Evolutionary conservation across 2,329 filamentous ascomycete species (phyloP).

Genomic region (Colletotrichum salicis): DNA sequence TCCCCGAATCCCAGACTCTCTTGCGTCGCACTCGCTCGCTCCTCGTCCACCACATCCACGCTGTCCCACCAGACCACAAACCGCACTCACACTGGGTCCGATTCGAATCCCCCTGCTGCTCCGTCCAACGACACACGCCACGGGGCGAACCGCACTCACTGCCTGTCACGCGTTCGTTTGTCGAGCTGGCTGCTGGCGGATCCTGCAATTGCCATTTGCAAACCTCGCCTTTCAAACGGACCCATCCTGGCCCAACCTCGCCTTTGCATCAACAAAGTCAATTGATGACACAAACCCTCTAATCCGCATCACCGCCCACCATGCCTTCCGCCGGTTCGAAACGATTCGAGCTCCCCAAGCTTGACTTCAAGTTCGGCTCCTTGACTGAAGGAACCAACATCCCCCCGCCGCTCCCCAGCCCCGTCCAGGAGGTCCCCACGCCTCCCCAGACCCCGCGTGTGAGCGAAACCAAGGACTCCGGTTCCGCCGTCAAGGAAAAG

Average conservation of each 20-base stretch:
- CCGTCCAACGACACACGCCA: conserved; percentile 32
- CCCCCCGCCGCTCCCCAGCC: conserved; percentile 67
- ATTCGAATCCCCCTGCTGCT: conserved; percentile 12
- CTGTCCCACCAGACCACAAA: conserved; percentile 3
- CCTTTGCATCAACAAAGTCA: conserved; percentile 20
- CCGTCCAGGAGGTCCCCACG: conserved; percentile 59
- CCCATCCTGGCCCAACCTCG: conserved; percentile 20
- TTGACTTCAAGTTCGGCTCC: conserved; percentile 68
- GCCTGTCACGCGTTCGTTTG: conserved; percentile 32
- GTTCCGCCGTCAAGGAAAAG: conserved; percentile 35
- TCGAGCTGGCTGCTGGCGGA: conserved; percentile 24
- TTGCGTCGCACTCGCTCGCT: background rate
- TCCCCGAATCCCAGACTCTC: background rate
- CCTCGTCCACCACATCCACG: background rate
- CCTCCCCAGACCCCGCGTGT: conserved; percentile 50
- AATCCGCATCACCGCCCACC: conserved; percentile 6
- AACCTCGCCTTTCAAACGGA: conserved; percentile 19
- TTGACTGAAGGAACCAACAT: conserved; percentile 71
- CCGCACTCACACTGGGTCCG: conserved; percentile 20
- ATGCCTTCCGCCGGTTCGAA: conserved; percentile 35
- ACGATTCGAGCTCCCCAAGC: conserved; percentile 67
- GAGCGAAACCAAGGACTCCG: conserved; percentile 41
- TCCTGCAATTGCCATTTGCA: conserved; percentile 24
- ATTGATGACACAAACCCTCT: conserved; percentile 27
- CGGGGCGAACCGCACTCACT: conserved; percentile 32